Evolutionary conservation across 2,329 filamentous ascomycete genomes (phyloP).

Genomic region (Arthrobotrys iridis): DNA sequence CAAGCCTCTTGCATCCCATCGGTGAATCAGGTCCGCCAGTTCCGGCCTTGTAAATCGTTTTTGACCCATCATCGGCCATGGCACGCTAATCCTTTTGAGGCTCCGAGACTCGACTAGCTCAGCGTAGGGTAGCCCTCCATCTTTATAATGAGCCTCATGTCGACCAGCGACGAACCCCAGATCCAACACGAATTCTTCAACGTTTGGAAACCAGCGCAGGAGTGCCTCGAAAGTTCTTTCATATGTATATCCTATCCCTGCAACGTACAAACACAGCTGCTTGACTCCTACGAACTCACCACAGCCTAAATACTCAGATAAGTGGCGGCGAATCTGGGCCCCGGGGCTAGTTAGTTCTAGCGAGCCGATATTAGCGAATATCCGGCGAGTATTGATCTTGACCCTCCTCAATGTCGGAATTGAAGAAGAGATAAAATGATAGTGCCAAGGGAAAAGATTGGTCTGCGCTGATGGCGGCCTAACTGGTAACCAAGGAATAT

Average conservation of each 20-base stretch:
- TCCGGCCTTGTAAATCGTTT: constrained; percentile 3
- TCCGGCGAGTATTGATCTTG: background rate
- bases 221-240: constrained; percentile 3
- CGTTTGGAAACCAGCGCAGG: constrained; percentile 7
- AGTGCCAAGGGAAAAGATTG: constrained; percentile 18
- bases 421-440: constrained; percentile 11
- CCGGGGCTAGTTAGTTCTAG: constrained; percentile 1
- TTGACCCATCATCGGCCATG: constrained; percentile 10
- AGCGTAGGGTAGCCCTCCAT: background rate
- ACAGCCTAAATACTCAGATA: background rate
- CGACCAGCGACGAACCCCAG: constrained; percentile 10
- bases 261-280: background rate
- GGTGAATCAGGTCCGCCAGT: constrained; percentile 7
- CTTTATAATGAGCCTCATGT: constrained; percentile 10
- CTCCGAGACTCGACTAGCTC: constrained; percentile 1
- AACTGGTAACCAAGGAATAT: background rate
- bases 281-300: constrained; percentile 3
- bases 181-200: constrained; percentile 16
- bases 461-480: background rate
- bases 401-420: background rate
- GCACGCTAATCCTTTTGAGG: constrained; percentile 6
- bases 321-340: background rate
- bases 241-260: background rate
- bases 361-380: background rate
- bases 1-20: constrained; percentile 11